Evolutionary conservation across 139 green algal genomes (phyloP).

Genomic region (Medakamo hakoo): DNA sequence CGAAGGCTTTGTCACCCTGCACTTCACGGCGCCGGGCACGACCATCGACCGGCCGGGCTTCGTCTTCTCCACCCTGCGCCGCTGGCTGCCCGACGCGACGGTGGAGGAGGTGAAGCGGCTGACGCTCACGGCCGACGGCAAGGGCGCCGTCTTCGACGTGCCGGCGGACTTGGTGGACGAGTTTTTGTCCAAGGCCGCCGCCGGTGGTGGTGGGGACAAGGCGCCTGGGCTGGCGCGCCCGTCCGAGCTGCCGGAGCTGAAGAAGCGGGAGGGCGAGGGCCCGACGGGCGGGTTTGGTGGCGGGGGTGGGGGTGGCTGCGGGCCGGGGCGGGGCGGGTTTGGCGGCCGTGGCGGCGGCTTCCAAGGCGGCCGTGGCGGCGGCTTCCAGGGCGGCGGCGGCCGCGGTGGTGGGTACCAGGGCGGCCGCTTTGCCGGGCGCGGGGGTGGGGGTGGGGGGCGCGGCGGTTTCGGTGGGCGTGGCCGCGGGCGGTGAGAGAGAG

Average conservation of each 20-base stretch:
- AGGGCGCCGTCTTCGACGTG: constrained; percentile 84
- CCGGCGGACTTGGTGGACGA: constrained; percentile 27
- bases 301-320: constrained; percentile 3
- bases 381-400: constrained; percentile 1
- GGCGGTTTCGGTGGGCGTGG: constrained; percentile 1
- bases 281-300: constrained; percentile 7
- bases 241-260: constrained; percentile 39
- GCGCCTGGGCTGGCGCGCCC: constrained; percentile 14
- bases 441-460: constrained; percentile 5
- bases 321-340: constrained; percentile 7
- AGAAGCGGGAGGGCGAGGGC: constrained; percentile 15
- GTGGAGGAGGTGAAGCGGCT: constrained; percentile 67
- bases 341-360: constrained; percentile 11
- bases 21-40: constrained; percentile 7
- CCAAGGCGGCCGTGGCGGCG: constrained; percentile 3
- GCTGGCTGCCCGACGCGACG: constrained; percentile 33
- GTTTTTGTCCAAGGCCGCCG: neutral
- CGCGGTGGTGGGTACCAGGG: constrained; percentile 3
- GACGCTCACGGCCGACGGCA: constrained; percentile 59
- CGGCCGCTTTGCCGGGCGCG: neutral
- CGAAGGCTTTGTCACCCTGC: constrained; percentile 69
- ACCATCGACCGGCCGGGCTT: constrained; percentile 27
- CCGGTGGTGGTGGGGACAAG: constrained; percentile 1
- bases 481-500: neutral
- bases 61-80: constrained; percentile 58